Evolutionary conservation across 768 basidiomycete species (phyloP).

Genomic region (Suillus weaverae): DNA sequence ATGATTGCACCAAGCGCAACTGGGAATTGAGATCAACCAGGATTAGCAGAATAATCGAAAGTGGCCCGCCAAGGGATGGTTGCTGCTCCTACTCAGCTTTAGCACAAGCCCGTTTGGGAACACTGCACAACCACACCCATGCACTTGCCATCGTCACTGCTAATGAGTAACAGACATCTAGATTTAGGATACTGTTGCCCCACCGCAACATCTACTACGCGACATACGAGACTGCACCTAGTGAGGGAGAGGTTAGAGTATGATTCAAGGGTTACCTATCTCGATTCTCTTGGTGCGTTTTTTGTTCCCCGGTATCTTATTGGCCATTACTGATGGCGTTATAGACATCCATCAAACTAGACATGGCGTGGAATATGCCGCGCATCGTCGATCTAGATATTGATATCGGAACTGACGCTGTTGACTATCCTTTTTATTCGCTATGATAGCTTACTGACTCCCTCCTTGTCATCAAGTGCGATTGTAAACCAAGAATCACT

Average conservation of each 20-base stretch:
- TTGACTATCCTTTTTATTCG: slow-evolving; percentile 52
- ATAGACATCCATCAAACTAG: slow-evolving; percentile 43
- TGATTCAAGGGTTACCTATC: slow-evolving; percentile 81
- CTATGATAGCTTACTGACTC: slow-evolving; percentile 5
- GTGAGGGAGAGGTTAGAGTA: slow-evolving; percentile 83
- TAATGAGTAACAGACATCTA: too few species aligned
- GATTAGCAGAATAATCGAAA: too few species aligned
- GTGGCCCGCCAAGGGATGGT: too few species aligned
- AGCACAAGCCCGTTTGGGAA: too few species aligned
- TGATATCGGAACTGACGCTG: slow-evolving; percentile 97
- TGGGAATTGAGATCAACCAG: too few species aligned
- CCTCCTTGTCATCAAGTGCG: slow-evolving; percentile 53
- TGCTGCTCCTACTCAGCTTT: too few species aligned
- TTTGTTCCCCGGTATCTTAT: neutral
- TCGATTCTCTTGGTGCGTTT: slow-evolving; percentile 58
- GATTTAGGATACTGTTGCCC: too few species aligned
- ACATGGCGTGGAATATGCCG: slow-evolving; percentile 49
- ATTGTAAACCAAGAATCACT: slow-evolving; percentile 79
- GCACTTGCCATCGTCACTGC: too few species aligned
- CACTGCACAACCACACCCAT: too few species aligned
- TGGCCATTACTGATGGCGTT: neutral
- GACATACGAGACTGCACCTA: slow-evolving; percentile 32
- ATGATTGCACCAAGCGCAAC: too few species aligned
- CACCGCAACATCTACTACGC: too few species aligned
- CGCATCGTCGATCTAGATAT: slow-evolving; percentile 90